Evolutionary conservation across 805 yeast genomes (phyloP).

Genomic region (Saccharomycopsis sp.): DNA sequence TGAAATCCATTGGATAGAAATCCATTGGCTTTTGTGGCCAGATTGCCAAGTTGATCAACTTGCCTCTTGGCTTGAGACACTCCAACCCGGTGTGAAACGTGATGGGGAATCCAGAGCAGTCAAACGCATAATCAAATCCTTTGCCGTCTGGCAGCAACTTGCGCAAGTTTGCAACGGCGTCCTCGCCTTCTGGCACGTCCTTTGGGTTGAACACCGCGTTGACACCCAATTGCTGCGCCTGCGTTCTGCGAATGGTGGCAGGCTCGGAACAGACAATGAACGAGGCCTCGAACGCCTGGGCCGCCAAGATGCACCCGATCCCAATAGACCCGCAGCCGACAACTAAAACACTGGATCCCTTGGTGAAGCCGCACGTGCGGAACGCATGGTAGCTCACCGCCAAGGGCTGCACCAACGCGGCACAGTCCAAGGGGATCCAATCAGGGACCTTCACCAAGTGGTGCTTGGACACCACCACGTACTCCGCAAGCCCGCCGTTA

Average conservation of each 20-base stretch:
- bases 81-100: constrained; percentile 37
- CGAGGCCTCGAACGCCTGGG: constrained; percentile 41
- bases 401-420: constrained; percentile 49
- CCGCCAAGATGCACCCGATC: constrained; percentile 45
- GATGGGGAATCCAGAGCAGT: constrained; percentile 43
- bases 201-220: constrained; percentile 34
- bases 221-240: constrained; percentile 43
- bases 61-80: constrained; percentile 35
- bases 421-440: constrained; percentile 40
- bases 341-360: constrained; percentile 40
- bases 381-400: constrained; percentile 55
- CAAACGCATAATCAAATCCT: constrained; percentile 45
- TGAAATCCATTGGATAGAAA: constrained; percentile 38
- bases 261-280: constrained; percentile 53
- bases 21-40: constrained; percentile 40
- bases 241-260: constrained; percentile 50
- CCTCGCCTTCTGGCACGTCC: constrained; percentile 22
- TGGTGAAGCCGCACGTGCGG: constrained; percentile 33
- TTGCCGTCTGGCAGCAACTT: constrained; percentile 31
- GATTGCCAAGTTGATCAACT: constrained; percentile 40
- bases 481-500: constrained; percentile 41
- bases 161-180: constrained; percentile 28
- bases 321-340: constrained; percentile 61
- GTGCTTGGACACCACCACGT: constrained; percentile 31
- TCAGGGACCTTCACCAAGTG: constrained; percentile 35